Percentiles rank a stretch among this genome's conserved stretches.
Conservation (phyloP, 2,329 filamentous ascomycete genomes). For the Ophiostoma ips region DNA sequence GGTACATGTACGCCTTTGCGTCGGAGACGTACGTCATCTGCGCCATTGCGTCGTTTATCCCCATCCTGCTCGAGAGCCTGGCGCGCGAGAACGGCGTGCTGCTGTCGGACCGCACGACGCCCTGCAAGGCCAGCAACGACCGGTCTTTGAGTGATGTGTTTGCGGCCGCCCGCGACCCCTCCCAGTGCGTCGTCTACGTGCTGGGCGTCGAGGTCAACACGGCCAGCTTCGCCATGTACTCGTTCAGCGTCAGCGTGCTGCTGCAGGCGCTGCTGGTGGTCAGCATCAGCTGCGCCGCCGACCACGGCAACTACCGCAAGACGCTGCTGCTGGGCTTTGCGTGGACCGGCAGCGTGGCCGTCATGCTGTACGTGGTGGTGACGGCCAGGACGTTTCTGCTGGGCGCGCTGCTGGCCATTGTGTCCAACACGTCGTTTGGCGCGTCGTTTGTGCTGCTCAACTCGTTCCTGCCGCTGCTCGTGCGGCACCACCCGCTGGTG, state of each 20-base stretch:
- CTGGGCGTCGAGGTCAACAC: slow-evolving; percentile 84
- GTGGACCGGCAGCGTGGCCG: slow-evolving; percentile 63
- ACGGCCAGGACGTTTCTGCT: slow-evolving; percentile 63
- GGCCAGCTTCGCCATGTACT: slow-evolving; percentile 93
- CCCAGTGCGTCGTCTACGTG: slow-evolving; percentile 71
- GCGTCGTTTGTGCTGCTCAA: slow-evolving; percentile 92
- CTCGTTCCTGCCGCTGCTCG: slow-evolving; percentile 82
- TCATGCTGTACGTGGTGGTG: slow-evolving; percentile 79
- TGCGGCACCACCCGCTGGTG: slow-evolving; percentile 62
- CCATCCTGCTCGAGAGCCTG: slow-evolving; percentile 85
- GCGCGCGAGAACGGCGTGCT: slow-evolving; percentile 86
- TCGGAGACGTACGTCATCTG: slow-evolving; percentile 95
- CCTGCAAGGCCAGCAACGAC: slow-evolving; percentile 48
- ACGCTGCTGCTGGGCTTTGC: slow-evolving; percentile 76
- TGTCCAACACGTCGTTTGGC: slow-evolving; percentile 88
- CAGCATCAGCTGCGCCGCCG: slow-evolving; percentile 89
- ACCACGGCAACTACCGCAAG: slow-evolving; percentile 88
- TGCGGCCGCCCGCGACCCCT: slow-evolving; percentile 18
- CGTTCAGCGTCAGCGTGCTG: slow-evolving; percentile 83
- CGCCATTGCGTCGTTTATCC: slow-evolving; percentile 71
- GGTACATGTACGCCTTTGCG: slow-evolving; percentile 94
- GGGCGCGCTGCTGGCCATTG: slow-evolving; percentile 69
- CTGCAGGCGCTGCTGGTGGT: slow-evolving; percentile 84
- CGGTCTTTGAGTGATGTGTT: neutral
- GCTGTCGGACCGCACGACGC: slow-evolving; percentile 58